These are phyloP conservation scores for Priceomyces melissophilus DNA, from an alignment of 805 yeast species.

Conservation along the genomic window DNA sequence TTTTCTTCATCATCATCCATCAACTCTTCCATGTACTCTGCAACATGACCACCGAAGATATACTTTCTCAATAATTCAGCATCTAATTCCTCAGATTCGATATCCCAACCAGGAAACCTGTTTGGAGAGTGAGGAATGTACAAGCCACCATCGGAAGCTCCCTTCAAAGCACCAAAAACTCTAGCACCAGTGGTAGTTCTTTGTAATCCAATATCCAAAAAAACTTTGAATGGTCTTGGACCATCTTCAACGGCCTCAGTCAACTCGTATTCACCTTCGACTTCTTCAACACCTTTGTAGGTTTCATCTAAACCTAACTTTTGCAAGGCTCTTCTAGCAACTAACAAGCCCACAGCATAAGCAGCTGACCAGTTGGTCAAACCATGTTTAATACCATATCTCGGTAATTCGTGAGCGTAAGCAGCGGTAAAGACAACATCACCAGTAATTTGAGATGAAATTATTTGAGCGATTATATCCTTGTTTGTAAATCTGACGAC, in stretches of 20 bases:
- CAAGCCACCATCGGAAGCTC: constrained; percentile 99
- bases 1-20: constrained; percentile 99
- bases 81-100: constrained; percentile 96
- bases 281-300: constrained; percentile 98
- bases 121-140: constrained; percentile 98
- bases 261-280: constrained; percentile 97
- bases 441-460: constrained; percentile 96
- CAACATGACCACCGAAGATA: constrained; percentile 99
- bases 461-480: constrained; percentile 97
- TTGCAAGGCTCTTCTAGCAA: constrained; percentile 98
- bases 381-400: constrained; percentile 96
- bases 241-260: constrained; percentile 99
- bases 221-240: constrained; percentile 99
- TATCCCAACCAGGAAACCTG: constrained; percentile 99
- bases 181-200: constrained; percentile 99
- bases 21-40: constrained; percentile 99
- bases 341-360: constrained; percentile 96
- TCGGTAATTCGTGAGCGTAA: constrained; percentile 98
- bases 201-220: constrained; percentile 98
- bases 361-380: constrained; percentile 99
- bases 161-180: constrained; percentile 98
- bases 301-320: constrained; percentile 98
- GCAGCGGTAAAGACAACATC: constrained; percentile 96
- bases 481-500: constrained; percentile 99
- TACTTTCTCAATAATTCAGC: constrained; percentile 96